phyloP scores from a whole-genome alignment of 768 basidiomycete genomes.

The Pulveroboletus frians region DNA sequence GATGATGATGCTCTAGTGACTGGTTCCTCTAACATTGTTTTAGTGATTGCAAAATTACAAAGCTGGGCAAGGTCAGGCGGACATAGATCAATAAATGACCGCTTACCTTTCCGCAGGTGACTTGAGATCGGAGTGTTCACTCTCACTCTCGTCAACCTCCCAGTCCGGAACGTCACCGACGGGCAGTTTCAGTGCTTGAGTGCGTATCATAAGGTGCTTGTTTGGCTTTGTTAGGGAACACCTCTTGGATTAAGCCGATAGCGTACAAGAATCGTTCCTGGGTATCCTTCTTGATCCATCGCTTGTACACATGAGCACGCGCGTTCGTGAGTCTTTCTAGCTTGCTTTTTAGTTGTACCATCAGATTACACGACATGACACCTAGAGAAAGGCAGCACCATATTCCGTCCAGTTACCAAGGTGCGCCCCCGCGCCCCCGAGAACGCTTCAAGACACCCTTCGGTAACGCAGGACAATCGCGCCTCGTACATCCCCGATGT shows the following conservation, averaged over 20 bases:
- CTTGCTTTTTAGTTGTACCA: not conserved
- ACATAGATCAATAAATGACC: not conserved
- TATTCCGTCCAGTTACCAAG: slow-evolving; percentile 66
- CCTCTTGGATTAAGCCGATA: slow-evolving; percentile 1
- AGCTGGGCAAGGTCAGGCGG: slow-evolving; percentile 35
- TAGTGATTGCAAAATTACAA: slow-evolving; percentile 59
- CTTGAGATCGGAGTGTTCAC: slow-evolving; percentile 38
- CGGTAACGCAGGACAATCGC: slow-evolving; percentile 12
- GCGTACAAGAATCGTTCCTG: slow-evolving; percentile 6
- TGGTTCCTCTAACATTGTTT: slow-evolving; percentile 52
- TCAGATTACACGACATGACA: not conserved
- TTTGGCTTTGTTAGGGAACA: slow-evolving; percentile 25
- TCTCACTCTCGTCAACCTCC: slow-evolving; percentile 48
- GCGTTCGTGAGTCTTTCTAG: slow-evolving; percentile 52
- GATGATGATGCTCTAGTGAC: slow-evolving; percentile 9
- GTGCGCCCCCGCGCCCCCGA: slow-evolving; percentile 42
- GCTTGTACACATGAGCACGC: slow-evolving; percentile 35
- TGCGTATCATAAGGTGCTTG: slow-evolving; percentile 25
- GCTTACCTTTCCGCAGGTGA: slow-evolving; percentile 54
- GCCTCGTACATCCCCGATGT: slow-evolving; percentile 9
- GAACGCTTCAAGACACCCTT: slow-evolving; percentile 13
- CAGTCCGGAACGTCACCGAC: slow-evolving; percentile 54
- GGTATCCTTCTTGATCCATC: not conserved
- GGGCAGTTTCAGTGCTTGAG: slow-evolving; percentile 40
- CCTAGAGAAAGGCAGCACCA: slow-evolving; percentile 64